A percentile compares a stretch with the other conserved stretches of the same genome.
These are phyloP conservation scores for Cicer judaicum DNA, from an alignment of 306 rosid genomes.

Conservation along the genomic window DNA sequence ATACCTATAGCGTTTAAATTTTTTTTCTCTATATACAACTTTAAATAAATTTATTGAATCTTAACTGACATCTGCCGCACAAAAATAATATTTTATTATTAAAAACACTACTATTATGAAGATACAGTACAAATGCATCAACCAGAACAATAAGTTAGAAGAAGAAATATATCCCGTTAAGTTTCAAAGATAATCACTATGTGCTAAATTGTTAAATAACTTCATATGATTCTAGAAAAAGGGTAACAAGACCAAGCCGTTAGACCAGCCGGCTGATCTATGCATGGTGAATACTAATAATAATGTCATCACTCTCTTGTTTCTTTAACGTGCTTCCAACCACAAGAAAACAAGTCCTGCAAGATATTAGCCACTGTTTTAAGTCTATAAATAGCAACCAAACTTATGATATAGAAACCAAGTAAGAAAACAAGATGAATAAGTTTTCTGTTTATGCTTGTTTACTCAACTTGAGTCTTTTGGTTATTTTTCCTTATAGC, in stretches of 20 bases:
- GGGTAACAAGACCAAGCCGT: not conserved
- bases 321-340: conserved; percentile 12
- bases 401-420: conserved; percentile 1
- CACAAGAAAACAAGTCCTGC: conserved; percentile 5
- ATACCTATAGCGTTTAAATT: too few relatives aligned
- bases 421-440: conserved; percentile 40
- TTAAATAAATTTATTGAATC: too few relatives aligned
- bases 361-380: not conserved
- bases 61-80: too few relatives aligned
- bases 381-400: conserved; percentile 17
- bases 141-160: conserved; percentile 10
- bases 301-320: conserved; percentile 17
- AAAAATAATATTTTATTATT: too few relatives aligned
- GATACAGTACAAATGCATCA: conserved; percentile 6
- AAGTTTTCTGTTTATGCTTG: conserved; percentile 33
- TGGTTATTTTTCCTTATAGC: conserved; percentile 43
- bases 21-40: too few relatives aligned
- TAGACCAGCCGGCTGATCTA: conserved; percentile 35
- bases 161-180: not conserved
- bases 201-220: conserved; percentile 25
- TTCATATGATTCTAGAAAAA: conserved; percentile 28
- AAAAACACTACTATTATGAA: not conserved
- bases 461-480: conserved; percentile 37
- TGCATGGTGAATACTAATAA: conserved; percentile 2
- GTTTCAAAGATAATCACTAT: conserved; percentile 11